Evolutionary conservation across 2,329 filamentous ascomycete genomes (phyloP).

Genomic region (Pseudofabraea citricarpa): DNA sequence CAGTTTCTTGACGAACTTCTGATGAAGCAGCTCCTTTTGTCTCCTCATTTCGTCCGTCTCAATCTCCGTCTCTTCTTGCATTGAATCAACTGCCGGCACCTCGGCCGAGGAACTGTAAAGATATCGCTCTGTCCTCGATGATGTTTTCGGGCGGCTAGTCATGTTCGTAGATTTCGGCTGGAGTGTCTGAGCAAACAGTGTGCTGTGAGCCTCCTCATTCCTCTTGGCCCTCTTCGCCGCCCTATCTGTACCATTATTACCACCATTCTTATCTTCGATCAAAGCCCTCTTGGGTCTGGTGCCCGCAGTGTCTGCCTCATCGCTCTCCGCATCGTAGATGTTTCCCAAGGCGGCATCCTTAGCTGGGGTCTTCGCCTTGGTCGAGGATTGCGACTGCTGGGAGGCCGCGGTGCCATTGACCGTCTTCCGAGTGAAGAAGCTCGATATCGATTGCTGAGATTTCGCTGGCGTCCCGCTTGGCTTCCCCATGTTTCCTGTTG

Average conservation of each 20-base stretch:
- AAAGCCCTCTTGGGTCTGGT: conserved; percentile 44
- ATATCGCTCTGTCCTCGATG: conserved; percentile 46
- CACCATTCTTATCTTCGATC: conserved; percentile 40
- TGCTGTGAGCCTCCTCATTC: conserved; percentile 34
- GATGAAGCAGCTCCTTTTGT: conserved; percentile 68
- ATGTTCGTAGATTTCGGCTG: conserved; percentile 15
- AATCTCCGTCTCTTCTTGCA: conserved; percentile 37
- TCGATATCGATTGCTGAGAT: conserved; percentile 76
- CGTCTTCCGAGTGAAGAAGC: conserved; percentile 69
- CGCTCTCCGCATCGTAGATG: conserved; percentile 23
- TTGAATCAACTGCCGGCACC: conserved; percentile 18
- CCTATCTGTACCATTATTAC: conserved; percentile 34
- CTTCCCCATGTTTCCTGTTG: conserved; percentile 3
- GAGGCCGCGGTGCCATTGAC: background rate
- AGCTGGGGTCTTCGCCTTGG: background rate
- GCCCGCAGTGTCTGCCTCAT: conserved; percentile 17
- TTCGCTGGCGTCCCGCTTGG: conserved; percentile 1
- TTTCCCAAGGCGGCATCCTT: conserved; percentile 6
- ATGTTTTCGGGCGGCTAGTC: conserved; percentile 19
- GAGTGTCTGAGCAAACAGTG: conserved; percentile 34
- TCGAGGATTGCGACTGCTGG: background rate
- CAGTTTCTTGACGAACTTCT: conserved; percentile 84
- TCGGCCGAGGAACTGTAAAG: conserved; percentile 40
- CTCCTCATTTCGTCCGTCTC: conserved; percentile 44
- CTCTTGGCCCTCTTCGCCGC: conserved; percentile 41